Percentiles rank a stretch among this genome's conserved stretches.
Conservation (phyloP, 2,329 filamentous ascomycete species). For the Dothidotthia symphoricarpi region DNA sequence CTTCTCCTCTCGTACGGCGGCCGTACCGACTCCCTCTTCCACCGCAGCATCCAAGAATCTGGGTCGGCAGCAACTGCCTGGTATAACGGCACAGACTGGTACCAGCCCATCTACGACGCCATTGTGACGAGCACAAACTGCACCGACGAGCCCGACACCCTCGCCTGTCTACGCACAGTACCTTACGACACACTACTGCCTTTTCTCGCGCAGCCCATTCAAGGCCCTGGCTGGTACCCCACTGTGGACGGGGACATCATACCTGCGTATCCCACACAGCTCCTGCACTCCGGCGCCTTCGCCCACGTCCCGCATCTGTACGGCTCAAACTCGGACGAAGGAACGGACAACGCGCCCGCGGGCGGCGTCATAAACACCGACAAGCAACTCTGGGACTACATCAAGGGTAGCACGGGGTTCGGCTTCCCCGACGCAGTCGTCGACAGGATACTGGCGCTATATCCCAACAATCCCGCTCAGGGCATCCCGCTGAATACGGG, state of each 20-base stretch:
- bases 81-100: slow-evolving; percentile 45
- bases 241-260: slow-evolving; percentile 60
- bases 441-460: slow-evolving; percentile 33
- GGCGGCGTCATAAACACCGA: slow-evolving; percentile 58
- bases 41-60: slow-evolving; percentile 40
- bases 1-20: slow-evolving; percentile 37
- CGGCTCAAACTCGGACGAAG: slow-evolving; percentile 67
- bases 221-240: slow-evolving; percentile 44
- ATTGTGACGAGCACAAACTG: slow-evolving; percentile 56
- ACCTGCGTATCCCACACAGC: slow-evolving; percentile 52
- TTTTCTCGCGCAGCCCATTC: slow-evolving; percentile 48
- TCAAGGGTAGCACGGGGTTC: slow-evolving; percentile 36
- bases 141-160: slow-evolving; percentile 43
- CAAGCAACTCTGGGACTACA: slow-evolving; percentile 46
- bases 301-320: slow-evolving; percentile 63
- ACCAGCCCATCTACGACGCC: slow-evolving; percentile 49
- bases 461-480: slow-evolving; percentile 35
- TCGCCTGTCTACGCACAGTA: slow-evolving; percentile 56
- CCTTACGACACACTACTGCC: slow-evolving; percentile 60
- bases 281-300: slow-evolving; percentile 59
- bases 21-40: slow-evolving; percentile 37
- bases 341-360: slow-evolving; percentile 55
- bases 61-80: slow-evolving; percentile 41
- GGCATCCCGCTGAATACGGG: slow-evolving; percentile 39
- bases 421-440: slow-evolving; percentile 33